Evolutionary conservation across 371 early-diverging fungal genomes (phyloP).

Genomic region (Zychaea mexicana): DNA sequence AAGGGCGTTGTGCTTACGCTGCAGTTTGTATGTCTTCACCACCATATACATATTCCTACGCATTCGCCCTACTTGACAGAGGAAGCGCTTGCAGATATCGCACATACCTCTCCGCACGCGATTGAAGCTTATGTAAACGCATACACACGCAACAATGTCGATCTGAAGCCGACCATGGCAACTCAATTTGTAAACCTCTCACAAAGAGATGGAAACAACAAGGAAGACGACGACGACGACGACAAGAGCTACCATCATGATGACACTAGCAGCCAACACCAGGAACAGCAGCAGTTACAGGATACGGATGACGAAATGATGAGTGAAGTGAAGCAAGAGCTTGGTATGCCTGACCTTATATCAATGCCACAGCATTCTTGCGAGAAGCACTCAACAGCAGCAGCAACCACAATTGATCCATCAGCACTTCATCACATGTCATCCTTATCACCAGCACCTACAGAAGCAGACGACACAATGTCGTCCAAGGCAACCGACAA

Average conservation of each 20-base stretch:
- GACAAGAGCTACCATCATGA: not conserved
- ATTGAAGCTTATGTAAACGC: slow-evolving; percentile 26
- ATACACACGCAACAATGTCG: slow-evolving; percentile 16
- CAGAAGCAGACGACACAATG: not conserved
- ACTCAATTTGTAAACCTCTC: slow-evolving; percentile 8
- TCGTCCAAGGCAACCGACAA: not conserved
- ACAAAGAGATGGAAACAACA: too few relatives aligned
- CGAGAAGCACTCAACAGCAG: not conserved
- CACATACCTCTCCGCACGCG: slow-evolving; percentile 16
- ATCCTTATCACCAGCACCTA: not conserved
- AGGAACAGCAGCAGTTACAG: not conserved
- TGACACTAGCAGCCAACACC: not conserved
- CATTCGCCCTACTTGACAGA: slow-evolving; percentile 25
- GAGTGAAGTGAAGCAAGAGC: not conserved
- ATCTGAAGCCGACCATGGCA: slow-evolving; percentile 16
- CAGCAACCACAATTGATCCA: not conserved
- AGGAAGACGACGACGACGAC: slow-evolving; percentile 8
- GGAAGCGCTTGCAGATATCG: slow-evolving; percentile 23
- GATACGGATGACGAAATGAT: not conserved
- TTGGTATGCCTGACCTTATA: not conserved
- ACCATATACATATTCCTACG: slow-evolving; percentile 25
- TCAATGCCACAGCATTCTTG: not conserved
- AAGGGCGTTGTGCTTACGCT: slow-evolving; percentile 48
- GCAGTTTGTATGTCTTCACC: slow-evolving; percentile 32
- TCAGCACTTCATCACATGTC: not conserved